Percentiles rank a stretch among this genome's conserved stretches.
Evolutionary conservation across 2,329 filamentous ascomycete genomes (phyloP).

Genomic region (Colletotrichum aenigma): DNA sequence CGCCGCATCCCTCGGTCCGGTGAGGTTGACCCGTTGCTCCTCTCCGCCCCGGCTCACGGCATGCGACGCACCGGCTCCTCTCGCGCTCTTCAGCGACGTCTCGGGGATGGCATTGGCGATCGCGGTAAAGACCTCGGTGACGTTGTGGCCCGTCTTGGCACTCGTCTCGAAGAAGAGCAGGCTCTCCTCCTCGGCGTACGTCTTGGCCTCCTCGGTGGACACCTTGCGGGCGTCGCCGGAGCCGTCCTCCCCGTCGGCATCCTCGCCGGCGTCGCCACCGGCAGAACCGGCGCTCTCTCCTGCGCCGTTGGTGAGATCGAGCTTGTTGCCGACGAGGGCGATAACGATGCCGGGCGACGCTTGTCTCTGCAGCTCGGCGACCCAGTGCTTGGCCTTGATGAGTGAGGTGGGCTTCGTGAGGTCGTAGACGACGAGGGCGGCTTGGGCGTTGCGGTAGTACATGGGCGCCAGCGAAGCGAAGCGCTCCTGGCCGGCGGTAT

Average conservation of each 20-base stretch:
- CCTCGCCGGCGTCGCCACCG: slow-evolving; percentile 45
- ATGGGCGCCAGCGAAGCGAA: slow-evolving; percentile 96
- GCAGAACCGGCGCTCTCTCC: slow-evolving; percentile 51
- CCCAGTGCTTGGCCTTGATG: slow-evolving; percentile 98
- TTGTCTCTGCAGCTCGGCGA: slow-evolving; percentile 95
- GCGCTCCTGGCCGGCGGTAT: slow-evolving; percentile 96
- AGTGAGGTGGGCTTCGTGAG: slow-evolving; percentile 95
- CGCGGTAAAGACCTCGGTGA: slow-evolving; percentile 94
- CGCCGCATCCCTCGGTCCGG: slow-evolving; percentile 72
- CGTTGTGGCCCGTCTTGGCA: slow-evolving; percentile 94
- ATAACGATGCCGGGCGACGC: slow-evolving; percentile 97
- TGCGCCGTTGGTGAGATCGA: slow-evolving; percentile 79
- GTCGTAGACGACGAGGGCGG: slow-evolving; percentile 97
- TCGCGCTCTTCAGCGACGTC: slow-evolving; percentile 88
- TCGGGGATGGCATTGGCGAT: slow-evolving; percentile 98
- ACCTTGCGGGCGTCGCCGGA: slow-evolving; percentile 83
- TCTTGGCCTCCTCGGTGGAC: slow-evolving; percentile 86
- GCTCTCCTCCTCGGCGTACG: slow-evolving; percentile 93
- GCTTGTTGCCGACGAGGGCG: slow-evolving; percentile 94
- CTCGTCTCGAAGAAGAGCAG: slow-evolving; percentile 97
- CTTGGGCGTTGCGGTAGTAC: slow-evolving; percentile 99
- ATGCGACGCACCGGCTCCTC: slow-evolving; percentile 69
- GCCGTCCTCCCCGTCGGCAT: slow-evolving; percentile 61
- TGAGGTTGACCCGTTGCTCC: slow-evolving; percentile 79
- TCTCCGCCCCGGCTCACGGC: slow-evolving; percentile 64